Evolutionary conservation across 768 basidiomycete species (phyloP).

Genomic region (Phlebiopsis gigantea): DNA sequence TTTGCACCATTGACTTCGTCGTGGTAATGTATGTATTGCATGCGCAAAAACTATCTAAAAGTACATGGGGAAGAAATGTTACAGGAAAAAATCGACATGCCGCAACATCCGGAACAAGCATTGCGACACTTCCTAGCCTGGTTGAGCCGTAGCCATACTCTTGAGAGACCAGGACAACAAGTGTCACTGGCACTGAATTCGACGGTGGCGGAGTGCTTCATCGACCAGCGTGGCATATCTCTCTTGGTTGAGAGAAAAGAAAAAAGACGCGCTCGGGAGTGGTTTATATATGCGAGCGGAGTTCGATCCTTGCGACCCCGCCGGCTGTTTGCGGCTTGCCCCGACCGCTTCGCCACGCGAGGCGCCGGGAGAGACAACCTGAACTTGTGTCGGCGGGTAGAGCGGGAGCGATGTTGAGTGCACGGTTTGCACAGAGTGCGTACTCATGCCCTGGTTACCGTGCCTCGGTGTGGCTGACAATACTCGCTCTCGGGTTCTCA

Average conservation of each 20-base stretch:
- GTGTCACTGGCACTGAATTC: constrained; percentile 63
- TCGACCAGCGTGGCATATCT: constrained; percentile 65
- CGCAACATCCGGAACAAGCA: constrained; percentile 44
- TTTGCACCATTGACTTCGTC: no score
- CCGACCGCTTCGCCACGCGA: not conserved
- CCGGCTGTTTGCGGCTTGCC: constrained; percentile 1
- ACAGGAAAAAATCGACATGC: constrained; percentile 62
- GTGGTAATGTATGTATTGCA: not conserved
- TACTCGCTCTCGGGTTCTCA: not conserved
- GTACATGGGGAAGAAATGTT: constrained; percentile 29
- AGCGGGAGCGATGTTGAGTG: constrained; percentile 19
- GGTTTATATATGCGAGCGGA: constrained; percentile 21
- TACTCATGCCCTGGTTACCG: not conserved
- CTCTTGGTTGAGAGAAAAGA: constrained; percentile 29
- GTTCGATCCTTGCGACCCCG: constrained; percentile 22
- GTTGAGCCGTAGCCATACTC: constrained; percentile 29
- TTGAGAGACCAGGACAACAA: constrained; percentile 52
- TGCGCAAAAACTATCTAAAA: not conserved
- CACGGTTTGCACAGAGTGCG: constrained; percentile 24
- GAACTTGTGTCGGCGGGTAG: constrained; percentile 7
- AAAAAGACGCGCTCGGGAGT: constrained; percentile 6
- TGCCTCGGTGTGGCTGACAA: not conserved
- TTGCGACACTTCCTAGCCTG: constrained; percentile 67
- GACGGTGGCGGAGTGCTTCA: constrained; percentile 42
- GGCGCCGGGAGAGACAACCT: not conserved